Base-by-base conservation (phyloP, 164 flowering plant species). In the Chloranthus sessilifolius region DNA sequence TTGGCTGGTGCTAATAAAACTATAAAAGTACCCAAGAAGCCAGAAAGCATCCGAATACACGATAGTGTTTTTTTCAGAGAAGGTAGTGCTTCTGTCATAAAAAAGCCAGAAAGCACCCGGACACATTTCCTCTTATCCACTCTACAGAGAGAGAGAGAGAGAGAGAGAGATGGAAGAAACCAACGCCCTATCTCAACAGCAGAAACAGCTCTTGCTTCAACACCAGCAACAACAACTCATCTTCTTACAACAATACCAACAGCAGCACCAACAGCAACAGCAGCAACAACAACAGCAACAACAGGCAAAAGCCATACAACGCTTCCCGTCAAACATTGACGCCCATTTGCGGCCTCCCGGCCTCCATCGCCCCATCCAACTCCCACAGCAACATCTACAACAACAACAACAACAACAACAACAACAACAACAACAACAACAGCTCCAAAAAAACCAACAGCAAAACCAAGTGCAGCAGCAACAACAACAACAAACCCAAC, bases 241-340 rank as follows among this genome's bases (percentile, higher is more conserved):
- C n/a, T n/a, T n/a, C n/a, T n/a, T 56, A 4, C 77, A 59, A 19
- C 80, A 61, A 12, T 77, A 68, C 24, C 72, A 49, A 7, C 61
- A 38, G 4, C 59, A 43, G 1, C 60, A 51, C 1, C 67, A 58
- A 10, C 68, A 63, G 2, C 61, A 56, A 8, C 68, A 61, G 23
- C 63, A 56, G 2, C 72, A 53, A 5, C 73, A 68, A 2, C 67
- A 63, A 5, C 70, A 58, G 3, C 75, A 72, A 7, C 75, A 74
- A 16, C 83, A 75, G 25, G 67, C 63, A 12, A 59, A 70, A 15
- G 91, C 85, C 24, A 87, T 90, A n/a, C 73, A 91, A 24, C 82
- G 95, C 3, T 90, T 87, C 56, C 98, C 98, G 0, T 90, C 98
- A 15, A 90, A 85, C 60, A 87, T 90, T 55, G 98, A 90, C 31